Conservation (phyloP, 768 basidiomycete species). For the Psilocybe subaeruginosa region DNA sequence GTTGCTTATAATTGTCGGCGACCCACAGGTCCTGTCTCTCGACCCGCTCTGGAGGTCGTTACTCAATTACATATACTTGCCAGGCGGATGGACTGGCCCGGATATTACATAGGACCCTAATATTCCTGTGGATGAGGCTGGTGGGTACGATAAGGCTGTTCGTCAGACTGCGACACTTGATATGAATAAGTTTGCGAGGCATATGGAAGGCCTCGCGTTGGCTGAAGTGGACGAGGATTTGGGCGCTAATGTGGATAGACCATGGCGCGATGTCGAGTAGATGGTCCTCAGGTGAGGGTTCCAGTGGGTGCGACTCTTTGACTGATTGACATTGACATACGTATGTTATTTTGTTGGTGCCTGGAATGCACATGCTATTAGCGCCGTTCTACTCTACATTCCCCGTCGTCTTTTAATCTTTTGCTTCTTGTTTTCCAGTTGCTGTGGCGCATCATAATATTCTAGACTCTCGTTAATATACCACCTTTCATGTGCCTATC, state of each 20-base stretch:
- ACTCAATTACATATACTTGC: constrained; percentile 56
- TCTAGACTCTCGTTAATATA: too few species aligned
- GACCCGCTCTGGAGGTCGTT: constrained; percentile 68
- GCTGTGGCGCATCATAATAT: too few species aligned
- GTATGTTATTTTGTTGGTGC: neutral
- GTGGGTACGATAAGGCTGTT: constrained; percentile 40
- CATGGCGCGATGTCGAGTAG: constrained; percentile 45
- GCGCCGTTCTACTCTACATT: too few species aligned
- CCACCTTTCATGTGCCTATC: too few species aligned
- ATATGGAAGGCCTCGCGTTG: constrained; percentile 35
- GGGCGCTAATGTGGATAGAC: constrained; percentile 40
- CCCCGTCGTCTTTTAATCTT: too few species aligned
- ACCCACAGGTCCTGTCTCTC: constrained; percentile 58
- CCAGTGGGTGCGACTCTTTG: neutral
- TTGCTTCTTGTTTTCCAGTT: too few species aligned
- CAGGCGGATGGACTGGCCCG: constrained; percentile 59
- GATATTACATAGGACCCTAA: constrained; percentile 53
- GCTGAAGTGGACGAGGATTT: constrained; percentile 31
- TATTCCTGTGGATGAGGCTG: constrained; percentile 36
- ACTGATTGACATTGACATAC: neutral
- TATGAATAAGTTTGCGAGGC: constrained; percentile 45
- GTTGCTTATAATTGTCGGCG: constrained; percentile 60
- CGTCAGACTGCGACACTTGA: constrained; percentile 35
- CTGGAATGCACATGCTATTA: neutral
- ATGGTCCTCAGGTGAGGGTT: neutral